Evolutionary conservation across 1,139 yeast species (phyloP), one percentile per base, ranked within the genome.

Genomic region (Blastobotrys ciferrii): DNA sequence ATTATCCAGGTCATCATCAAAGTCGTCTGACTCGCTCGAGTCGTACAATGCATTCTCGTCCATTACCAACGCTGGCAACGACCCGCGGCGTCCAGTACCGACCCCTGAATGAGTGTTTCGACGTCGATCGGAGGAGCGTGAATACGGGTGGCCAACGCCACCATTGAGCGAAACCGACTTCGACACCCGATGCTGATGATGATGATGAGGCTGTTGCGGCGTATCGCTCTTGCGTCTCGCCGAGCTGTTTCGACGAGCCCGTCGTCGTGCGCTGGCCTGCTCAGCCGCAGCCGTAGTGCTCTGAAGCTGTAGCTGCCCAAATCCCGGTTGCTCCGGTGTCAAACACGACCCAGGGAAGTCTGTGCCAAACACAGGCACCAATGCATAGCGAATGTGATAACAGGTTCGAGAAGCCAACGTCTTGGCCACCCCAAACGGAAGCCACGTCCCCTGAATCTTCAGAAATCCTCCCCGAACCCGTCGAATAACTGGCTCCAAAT

Each of bases 381-480:
- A 71, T 37, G 87, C 80, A 65, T 73, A 84, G 52, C 97, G 73
- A 43, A 91, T 85, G 54, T 82, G 79, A 66, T 78, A 88, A 67
- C 95, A 87, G 58, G 89, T 86, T 49, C 86, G 76, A 39, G 80
- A 68, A 3, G 96, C 95, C 47, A 91, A 71, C 28, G 78, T 69
- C 56, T 75, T 75, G 41, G 95, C 91, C 45, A 86, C 73, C 13
- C 76, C 76, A 63, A 71, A 84, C 1, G 96, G 95, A 38, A 89
- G 70, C 97, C 97, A 91, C 3, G 96, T 88, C 1, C 98, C 98
- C 69, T 91, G 98, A 58, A 91, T 87, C 71, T 88, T 89, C 58
- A 91, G 75, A 60, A 82, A 87, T 2, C 97, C 98, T 41, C 98
- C 98, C 49, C 97, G 72, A 17, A 89, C 88, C 44, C 96, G 76